Percentiles rank a stretch among this genome's conserved stretches.
phyloP scores from a whole-genome alignment of 176 grass and related monocot genomes.

The Phragmites australis region DNA sequence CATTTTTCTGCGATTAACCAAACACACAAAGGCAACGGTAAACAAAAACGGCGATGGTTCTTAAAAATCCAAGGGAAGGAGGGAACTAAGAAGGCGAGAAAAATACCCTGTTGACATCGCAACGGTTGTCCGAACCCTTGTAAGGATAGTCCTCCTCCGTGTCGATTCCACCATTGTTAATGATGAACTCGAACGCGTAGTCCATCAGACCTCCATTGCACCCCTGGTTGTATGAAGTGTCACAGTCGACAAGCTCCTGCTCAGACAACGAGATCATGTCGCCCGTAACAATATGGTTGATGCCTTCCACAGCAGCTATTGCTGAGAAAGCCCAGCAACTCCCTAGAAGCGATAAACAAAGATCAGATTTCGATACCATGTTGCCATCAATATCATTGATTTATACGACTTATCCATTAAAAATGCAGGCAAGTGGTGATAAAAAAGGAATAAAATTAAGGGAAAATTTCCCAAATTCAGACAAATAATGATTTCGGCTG shows the following conservation, averaged over 20 bases:
- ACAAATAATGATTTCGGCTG: neutral
- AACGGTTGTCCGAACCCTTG: constrained; percentile 46
- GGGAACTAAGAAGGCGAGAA: neutral
- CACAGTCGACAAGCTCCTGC: constrained; percentile 89
- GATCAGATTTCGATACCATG: neutral
- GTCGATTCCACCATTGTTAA: constrained; percentile 79
- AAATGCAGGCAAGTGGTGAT: neutral
- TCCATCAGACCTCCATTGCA: constrained; percentile 95
- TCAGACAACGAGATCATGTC: constrained; percentile 71
- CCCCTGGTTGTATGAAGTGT: constrained; percentile 80
- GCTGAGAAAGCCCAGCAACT: constrained; percentile 93
- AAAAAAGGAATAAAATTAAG: neutral
- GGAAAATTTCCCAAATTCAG: too few relatives aligned
- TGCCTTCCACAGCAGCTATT: constrained; percentile 75
- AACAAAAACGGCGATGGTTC: neutral
- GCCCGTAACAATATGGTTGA: constrained; percentile 72
- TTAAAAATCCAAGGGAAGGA: neutral
- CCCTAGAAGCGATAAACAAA: constrained; percentile 44
- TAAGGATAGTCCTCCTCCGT: constrained; percentile 71
- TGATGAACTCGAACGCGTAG: constrained; percentile 84
- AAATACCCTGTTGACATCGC: constrained; percentile 63
- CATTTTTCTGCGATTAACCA: constrained; percentile 65
- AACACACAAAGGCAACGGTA: neutral
- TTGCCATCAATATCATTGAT: neutral
- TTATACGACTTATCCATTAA: neutral